Base-by-base conservation (phyloP, 768 basidiomycete species). In the Sistotremastrum niveocremeum region DNA sequence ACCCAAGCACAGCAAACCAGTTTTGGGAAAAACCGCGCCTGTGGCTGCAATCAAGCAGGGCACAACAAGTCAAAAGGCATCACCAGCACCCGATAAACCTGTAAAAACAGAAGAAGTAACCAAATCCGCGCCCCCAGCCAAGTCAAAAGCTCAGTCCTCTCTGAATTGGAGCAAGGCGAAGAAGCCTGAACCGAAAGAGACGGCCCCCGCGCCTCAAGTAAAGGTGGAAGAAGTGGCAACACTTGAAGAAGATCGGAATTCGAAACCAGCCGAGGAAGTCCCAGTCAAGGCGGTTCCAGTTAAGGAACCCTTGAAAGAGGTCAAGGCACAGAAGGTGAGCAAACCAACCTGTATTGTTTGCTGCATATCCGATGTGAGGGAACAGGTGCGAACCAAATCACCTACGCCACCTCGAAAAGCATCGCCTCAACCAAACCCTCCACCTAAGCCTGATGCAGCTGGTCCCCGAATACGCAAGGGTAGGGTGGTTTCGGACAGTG, bases 91-190 rank as follows among this genome's bases (percentile, higher is more conserved):
- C 20, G 20, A 20, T 20, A 20, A 20, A 20, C 20, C 20, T 20
- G 20, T 20, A 20, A 20, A 20, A 20, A 20, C 20, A 20, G 20
- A 20, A 20, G 20, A 20, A 20, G 20, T 20, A 20, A 20, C 20
- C 20, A 20, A 20, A 20, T 20, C 20, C 20, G 20, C 20, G 20
- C 20, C 20, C 20, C 20, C 20, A 20, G 20, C 20, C 20, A 20
- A 20, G 20, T 20, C 20, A 20, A 20, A 20, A 20, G 49, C 57
- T 31, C 57, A 68, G 2, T 78, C 77, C 4, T 77, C 73, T 54
- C 65, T 81, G 5, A 74, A 80, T 52, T 82, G 77, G 68, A 73
- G 75, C 58, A 78, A 72, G 51, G 71, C 72, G 30, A 74, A 74
- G 56, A 20, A 20, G 20, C 20, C 20, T 20, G 20, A 20, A 20